Evolutionary conservation across 2,329 filamentous ascomycete genomes (phyloP).

Genomic region (Cadophora luteo-olivacea): DNA sequence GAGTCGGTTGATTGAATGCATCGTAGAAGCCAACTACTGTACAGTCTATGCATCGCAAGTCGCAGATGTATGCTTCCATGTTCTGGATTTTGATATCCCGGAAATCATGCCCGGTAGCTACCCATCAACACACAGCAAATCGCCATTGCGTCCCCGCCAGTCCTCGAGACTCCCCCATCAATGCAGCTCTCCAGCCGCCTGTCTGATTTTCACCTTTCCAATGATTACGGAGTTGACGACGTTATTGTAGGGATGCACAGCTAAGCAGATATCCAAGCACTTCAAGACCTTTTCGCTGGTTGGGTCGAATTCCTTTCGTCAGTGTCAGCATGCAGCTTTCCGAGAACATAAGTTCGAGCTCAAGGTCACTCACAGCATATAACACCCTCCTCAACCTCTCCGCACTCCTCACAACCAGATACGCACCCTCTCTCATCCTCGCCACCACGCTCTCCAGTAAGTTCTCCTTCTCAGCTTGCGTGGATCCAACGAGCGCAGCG

Average conservation of each 20-base stretch:
- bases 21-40: not conserved
- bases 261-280: slow-evolving; percentile 49
- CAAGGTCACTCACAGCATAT: slow-evolving; percentile 56
- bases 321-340: too few species aligned
- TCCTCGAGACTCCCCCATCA: not conserved
- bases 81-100: not conserved
- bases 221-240: slow-evolving; percentile 59
- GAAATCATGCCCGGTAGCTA: not conserved
- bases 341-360: too few species aligned
- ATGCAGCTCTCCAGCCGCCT: not conserved
- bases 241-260: slow-evolving; percentile 55
- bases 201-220: slow-evolving; percentile 35
- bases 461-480: slow-evolving; percentile 49
- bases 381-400: slow-evolving; percentile 52
- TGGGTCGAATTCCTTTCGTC: slow-evolving; percentile 52
- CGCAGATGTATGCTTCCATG: not conserved
- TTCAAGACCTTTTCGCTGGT: slow-evolving; percentile 44
- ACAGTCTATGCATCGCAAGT: not conserved
- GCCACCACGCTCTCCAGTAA: slow-evolving; percentile 48
- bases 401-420: slow-evolving; percentile 55
- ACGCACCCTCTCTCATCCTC: slow-evolving; percentile 50
- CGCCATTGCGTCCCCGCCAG: not conserved
- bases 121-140: not conserved
- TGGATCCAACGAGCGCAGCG: slow-evolving; percentile 55
- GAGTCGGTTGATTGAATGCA: not conserved